A percentile compares a stretch with the other conserved stretches of the same genome.
These are phyloP conservation scores for Aspergillus carlsbadensis DNA, from an alignment of 495 filamentous ascomycete species.

Conservation along the genomic window DNA sequence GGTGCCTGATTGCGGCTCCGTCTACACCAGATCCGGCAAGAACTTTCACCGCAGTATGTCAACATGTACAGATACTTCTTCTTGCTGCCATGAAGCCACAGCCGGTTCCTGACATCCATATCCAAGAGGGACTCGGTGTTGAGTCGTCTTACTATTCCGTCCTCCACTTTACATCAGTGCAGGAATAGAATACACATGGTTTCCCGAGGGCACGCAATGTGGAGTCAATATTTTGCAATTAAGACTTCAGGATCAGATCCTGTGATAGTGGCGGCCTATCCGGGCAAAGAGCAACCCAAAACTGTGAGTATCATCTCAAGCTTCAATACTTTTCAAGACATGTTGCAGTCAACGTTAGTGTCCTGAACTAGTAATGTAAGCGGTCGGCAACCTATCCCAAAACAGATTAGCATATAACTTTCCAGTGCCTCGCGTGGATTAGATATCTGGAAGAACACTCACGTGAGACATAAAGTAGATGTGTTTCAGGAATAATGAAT, in stretches of 20 bases:
- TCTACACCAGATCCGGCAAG: not conserved
- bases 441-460: too few relatives aligned
- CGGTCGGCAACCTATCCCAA: slow-evolving; percentile 8
- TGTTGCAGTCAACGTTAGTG: not conserved
- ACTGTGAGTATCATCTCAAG: not conserved
- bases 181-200: too few relatives aligned
- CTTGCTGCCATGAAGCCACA: not conserved
- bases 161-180: too few relatives aligned
- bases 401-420: not conserved
- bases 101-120: too few relatives aligned
- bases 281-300: not conserved
- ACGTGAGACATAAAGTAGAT: too few relatives aligned
- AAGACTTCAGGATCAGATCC: not conserved
- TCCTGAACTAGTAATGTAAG: not conserved
- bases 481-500: too few relatives aligned
- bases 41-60: not conserved
- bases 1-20: not conserved
- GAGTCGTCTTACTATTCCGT: too few relatives aligned
- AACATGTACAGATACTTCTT: not conserved
- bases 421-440: too few relatives aligned
- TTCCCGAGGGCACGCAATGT: too few relatives aligned
- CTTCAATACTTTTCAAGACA: not conserved
- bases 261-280: not conserved
- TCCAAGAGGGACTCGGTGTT: too few relatives aligned
- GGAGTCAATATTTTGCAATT: too few relatives aligned